Evolutionary conservation across 2,329 filamentous ascomycete genomes (phyloP).

Genomic region (Sporothrix pallida): DNA sequence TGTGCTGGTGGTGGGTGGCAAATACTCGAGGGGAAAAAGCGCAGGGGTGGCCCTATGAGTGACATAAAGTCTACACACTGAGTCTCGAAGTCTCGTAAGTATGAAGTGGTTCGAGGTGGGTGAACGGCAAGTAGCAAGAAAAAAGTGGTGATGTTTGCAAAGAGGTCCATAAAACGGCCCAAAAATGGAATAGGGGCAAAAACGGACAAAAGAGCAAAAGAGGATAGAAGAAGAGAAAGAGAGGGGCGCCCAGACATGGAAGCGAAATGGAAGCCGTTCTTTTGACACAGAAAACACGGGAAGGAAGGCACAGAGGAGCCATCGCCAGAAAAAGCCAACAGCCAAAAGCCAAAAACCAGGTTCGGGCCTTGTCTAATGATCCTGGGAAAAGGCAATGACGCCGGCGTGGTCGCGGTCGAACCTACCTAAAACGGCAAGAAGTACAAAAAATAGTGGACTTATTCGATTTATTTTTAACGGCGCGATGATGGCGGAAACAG

Average conservation of each 20-base stretch:
- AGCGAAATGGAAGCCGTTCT: conserved; percentile 22
- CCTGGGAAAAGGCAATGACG: not conserved
- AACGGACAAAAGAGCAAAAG: not conserved
- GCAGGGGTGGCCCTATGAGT: not conserved
- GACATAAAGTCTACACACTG: no score
- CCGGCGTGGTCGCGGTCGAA: not conserved
- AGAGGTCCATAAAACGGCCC: conserved; percentile 1
- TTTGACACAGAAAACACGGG: conserved; percentile 9
- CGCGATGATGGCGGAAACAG: not conserved
- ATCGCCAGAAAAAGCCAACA: not conserved
- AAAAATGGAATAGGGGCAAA: not conserved
- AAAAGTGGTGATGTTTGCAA: not conserved
- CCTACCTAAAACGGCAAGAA: conserved; percentile 22
- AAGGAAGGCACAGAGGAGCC: not conserved
- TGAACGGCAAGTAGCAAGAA: no score
- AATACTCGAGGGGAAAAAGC: not conserved
- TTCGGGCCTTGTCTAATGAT: not conserved
- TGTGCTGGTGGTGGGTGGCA: not conserved
- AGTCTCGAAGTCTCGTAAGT: not conserved
- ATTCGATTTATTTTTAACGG: not conserved
- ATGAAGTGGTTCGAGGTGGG: conserved; percentile 6
- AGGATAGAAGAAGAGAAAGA: not conserved
- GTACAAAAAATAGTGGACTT: not conserved
- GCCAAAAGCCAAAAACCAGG: not conserved
- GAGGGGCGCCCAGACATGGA: not conserved